phyloP scores from a whole-genome alignment of 331 rosid species.

The Acacia concinna region DNA sequence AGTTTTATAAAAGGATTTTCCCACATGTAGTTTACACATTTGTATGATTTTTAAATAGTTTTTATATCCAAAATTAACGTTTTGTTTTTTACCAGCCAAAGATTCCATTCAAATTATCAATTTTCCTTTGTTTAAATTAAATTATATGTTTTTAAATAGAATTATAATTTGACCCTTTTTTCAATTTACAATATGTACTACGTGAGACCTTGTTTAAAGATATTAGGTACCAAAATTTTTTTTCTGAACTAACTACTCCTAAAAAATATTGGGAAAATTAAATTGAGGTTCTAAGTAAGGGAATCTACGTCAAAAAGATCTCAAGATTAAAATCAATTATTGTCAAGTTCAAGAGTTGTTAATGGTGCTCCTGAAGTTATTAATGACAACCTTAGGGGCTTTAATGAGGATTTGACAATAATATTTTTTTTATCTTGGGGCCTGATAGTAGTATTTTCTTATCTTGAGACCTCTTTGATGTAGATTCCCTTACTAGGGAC shows the following conservation, averaged over 20 bases:
- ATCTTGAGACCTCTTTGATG: too few species aligned
- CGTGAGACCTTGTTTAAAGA: not conserved
- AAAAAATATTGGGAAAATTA: too few species aligned
- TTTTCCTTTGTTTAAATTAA: not conserved
- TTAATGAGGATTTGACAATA: too few species aligned
- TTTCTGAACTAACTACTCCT: not conserved
- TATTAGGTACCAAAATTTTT: not conserved
- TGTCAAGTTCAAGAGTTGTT: too few species aligned
- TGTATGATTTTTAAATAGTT: not conserved
- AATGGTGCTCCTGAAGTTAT: too few species aligned
- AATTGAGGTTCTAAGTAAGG: too few species aligned
- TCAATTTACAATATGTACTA: not conserved
- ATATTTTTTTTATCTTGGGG: too few species aligned
- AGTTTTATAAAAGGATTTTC: not conserved
- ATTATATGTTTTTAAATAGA: not conserved
- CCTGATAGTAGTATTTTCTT: too few species aligned
- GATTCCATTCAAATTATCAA: not conserved
- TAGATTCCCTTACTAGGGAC: too few species aligned
- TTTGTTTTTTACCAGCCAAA: not conserved
- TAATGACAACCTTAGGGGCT: too few species aligned
- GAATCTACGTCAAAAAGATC: too few species aligned
- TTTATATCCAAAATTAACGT: not conserved
- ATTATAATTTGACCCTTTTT: not conserved
- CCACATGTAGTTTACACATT: not conserved
- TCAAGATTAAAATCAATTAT: too few species aligned